Evolutionary conservation across 1,284 basidiomycete species (phyloP), one percentile per base, ranked within the genome.

Genomic region (Microbotryum scabiosae): DNA sequence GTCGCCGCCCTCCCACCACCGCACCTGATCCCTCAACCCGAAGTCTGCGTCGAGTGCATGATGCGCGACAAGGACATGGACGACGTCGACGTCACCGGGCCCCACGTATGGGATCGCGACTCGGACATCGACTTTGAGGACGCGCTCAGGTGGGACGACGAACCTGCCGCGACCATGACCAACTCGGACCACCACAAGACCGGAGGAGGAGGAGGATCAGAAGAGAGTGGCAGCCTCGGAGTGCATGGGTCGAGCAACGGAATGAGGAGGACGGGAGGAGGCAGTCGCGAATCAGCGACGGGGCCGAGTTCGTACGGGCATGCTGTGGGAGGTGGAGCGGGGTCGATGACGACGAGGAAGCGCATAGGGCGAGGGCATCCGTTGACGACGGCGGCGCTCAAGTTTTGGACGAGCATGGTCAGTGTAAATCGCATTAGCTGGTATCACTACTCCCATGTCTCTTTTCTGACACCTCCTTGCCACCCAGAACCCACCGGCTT

Each of bases 21-120:
- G 9, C 66, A 68, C 48, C 53, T 68, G 10, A 49, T 63, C n/a
- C 70, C 71, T 9, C 73, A 72, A 54, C 77, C 77, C 53, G 92
- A 97, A 75, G 79, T 97, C 49, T 98, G 94, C 72, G 80, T 97
- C 53, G 94, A 98, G 77, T 98, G 94, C 75, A 90, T 96, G 71
- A 98, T 98, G 94, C 86, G 94, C 49, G 94, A 98, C 77, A 85
- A 94, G 73, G 94, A 98, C 74, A 91, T 98, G 87, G 90, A 88
- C 43, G 94, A 97, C 75, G 90, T 98, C 30, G 82, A 87, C 73
- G 94, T 97, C 25, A 82, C 85, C 2, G 85, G 86, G 32, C 83
- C 85, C 5, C 90, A 90, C 1, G 81, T 88, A 18, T 98, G 94
- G 94, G 90, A 89, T 1, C 81, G 96, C 44, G 85, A 86, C 70